Conservation (phyloP, 2,329 filamentous ascomycete species). For the Metarhizium brunneum region DNA sequence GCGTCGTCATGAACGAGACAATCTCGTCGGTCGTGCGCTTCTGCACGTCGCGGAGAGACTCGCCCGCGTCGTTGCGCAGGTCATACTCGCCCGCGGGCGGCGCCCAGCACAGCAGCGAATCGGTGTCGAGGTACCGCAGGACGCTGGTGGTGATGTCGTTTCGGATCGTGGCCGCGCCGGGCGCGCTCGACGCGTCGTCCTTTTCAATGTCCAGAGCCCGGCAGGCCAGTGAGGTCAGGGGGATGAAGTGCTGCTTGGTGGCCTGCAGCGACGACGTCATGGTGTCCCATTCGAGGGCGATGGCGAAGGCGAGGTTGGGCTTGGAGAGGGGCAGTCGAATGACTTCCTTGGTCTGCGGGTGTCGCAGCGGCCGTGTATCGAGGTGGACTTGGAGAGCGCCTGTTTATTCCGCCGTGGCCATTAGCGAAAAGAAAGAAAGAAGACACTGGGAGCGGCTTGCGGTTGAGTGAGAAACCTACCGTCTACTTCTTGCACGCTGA, state of each 20-base stretch:
- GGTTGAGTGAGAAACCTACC: slow-evolving; percentile 33
- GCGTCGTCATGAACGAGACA: slow-evolving; percentile 58
- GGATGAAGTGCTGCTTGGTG: slow-evolving; percentile 77
- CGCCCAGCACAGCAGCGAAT: slow-evolving; percentile 87
- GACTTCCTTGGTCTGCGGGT: slow-evolving; percentile 60
- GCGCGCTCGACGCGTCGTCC: slow-evolving; percentile 42
- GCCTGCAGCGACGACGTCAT: slow-evolving; percentile 76
- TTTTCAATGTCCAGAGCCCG: slow-evolving; percentile 72
- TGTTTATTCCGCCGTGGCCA: slow-evolving; percentile 10
- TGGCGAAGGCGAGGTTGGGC: slow-evolving; percentile 69
- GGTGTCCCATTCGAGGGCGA: slow-evolving; percentile 90
- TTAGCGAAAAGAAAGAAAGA: background rate
- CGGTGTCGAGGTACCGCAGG: slow-evolving; percentile 83
- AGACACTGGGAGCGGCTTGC: background rate
- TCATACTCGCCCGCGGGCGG: slow-evolving; percentile 42
- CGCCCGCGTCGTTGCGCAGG: slow-evolving; percentile 34
- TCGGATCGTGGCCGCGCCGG: slow-evolving; percentile 43
- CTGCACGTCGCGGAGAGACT: slow-evolving; percentile 65
- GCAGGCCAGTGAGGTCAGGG: slow-evolving; percentile 75
- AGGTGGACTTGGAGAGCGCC: slow-evolving; percentile 56
- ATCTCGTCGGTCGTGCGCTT: slow-evolving; percentile 59
- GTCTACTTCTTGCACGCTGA: slow-evolving; percentile 57
- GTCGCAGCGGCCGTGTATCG: slow-evolving; percentile 71
- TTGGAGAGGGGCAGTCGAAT: slow-evolving; percentile 67
- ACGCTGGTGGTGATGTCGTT: slow-evolving; percentile 56